Conservation (phyloP, 1,284 basidiomycete species). For the Cryptococcus sp. region DNA sequence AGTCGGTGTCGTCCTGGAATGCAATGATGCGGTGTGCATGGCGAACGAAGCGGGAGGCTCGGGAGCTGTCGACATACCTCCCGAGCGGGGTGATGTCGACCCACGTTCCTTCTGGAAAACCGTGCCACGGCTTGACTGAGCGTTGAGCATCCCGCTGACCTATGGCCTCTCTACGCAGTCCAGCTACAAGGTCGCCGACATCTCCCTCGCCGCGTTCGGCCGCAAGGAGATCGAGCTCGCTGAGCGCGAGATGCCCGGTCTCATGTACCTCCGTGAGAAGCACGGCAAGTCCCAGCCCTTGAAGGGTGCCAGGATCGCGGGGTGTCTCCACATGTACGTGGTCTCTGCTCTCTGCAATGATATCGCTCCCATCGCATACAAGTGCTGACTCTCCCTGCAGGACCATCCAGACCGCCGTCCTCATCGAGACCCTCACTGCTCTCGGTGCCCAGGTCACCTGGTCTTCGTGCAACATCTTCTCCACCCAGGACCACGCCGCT, state of each 20-base stretch:
- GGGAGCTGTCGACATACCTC: neutral
- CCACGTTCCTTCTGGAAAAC: slow-evolving; percentile 10
- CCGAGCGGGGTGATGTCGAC: neutral
- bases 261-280: slow-evolving; percentile 88
- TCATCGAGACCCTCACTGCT: slow-evolving; percentile 91
- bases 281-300: slow-evolving; percentile 79
- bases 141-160: neutral
- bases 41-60: neutral
- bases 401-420: slow-evolving; percentile 95
- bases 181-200: slow-evolving; percentile 59
- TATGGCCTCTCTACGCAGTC: slow-evolving; percentile 12
- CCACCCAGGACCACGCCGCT: slow-evolving; percentile 98
- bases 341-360: neutral
- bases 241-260: slow-evolving; percentile 63
- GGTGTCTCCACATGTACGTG: slow-evolving; percentile 88
- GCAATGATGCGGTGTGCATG: neutral
- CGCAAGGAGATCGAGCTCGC: slow-evolving; percentile 99
- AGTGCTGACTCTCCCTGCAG: slow-evolving; percentile 49
- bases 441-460: slow-evolving; percentile 97
- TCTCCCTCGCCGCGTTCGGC: slow-evolving; percentile 78
- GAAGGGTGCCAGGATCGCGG: slow-evolving; percentile 93
- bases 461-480: slow-evolving; percentile 99
- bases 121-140: neutral
- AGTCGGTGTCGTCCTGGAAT: neutral
- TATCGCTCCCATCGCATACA: neutral